Evolutionary conservation across 441 rosid genomes (phyloP).

Genomic region (Theobroma grandiflorum): DNA sequence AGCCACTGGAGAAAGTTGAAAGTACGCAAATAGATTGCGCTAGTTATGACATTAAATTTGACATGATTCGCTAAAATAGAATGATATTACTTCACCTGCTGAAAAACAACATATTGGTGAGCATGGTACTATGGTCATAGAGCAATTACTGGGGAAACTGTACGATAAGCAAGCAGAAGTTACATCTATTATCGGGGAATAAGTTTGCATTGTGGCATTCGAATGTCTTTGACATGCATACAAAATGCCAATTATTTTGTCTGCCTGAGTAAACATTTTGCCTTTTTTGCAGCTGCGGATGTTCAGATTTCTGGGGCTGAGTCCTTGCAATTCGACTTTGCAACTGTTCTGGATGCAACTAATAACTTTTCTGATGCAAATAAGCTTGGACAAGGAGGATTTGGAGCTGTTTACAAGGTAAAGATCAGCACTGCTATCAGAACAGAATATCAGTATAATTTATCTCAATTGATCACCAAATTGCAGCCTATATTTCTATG

Average conservation of each 20-base stretch:
- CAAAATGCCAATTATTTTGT: too few relatives aligned
- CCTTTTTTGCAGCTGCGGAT: slow-evolving; percentile 27
- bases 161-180: too few relatives aligned
- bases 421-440: neutral
- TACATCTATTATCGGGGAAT: too few relatives aligned
- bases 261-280: neutral
- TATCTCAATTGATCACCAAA: neutral
- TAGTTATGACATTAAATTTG: neutral
- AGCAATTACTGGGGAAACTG: neutral
- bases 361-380: slow-evolving; percentile 13
- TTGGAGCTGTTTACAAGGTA: slow-evolving; percentile 56
- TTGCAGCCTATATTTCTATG: neutral
- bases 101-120: neutral
- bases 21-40: slow-evolving; percentile 14
- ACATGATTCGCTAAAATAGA: neutral
- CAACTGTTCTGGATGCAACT: slow-evolving; percentile 1
- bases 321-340: slow-evolving; percentile 9
- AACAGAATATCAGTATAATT: neutral
- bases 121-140: neutral
- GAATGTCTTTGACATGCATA: too few relatives aligned
- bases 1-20: neutral
- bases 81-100: neutral
- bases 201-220: too few relatives aligned
- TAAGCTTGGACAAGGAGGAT: slow-evolving; percentile 55
- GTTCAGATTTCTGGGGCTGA: slow-evolving; percentile 17